Percentiles rank a stretch among this genome's conserved stretches.
Conservation (phyloP, 140 eudicot species). For the Oenanthe javanica region DNA sequence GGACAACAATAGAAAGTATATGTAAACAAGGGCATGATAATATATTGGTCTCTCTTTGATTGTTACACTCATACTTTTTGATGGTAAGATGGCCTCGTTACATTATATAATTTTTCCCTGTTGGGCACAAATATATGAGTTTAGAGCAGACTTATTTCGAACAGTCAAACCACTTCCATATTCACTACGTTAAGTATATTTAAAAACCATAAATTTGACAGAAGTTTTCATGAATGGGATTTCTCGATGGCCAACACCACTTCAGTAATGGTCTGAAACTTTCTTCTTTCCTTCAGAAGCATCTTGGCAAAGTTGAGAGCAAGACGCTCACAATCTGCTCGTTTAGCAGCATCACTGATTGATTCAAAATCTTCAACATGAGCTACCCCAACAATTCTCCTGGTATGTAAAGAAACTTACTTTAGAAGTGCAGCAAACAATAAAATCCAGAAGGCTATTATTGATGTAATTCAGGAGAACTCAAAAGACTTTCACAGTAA, state of each 20-base stretch:
- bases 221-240: slow-evolving; percentile 10
- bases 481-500: too few relatives aligned
- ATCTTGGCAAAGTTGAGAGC: slow-evolving; percentile 72
- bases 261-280: slow-evolving; percentile 43
- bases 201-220: neutral
- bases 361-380: slow-evolving; percentile 95
- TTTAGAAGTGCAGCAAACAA: neutral
- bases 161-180: neutral
- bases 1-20: neutral
- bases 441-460: neutral
- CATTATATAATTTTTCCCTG: neutral
- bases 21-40: neutral
- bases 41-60: neutral
- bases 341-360: slow-evolving; percentile 38
- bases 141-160: neutral
- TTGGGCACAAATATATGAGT: neutral
- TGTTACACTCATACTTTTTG: neutral
- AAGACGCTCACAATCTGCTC: slow-evolving; percentile 66
- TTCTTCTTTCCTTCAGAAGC: slow-evolving; percentile 57
- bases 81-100: neutral
- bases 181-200: neutral
- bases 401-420: slow-evolving; percentile 19
- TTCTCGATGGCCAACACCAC: slow-evolving; percentile 49
- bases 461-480: too few relatives aligned
- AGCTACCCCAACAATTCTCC: slow-evolving; percentile 95